A percentile compares a stretch with the other conserved stretches of the same genome.
phyloP scores from a whole-genome alignment of 2,329 filamentous ascomycete genomes.

The Sclerotinia minor region DNA sequence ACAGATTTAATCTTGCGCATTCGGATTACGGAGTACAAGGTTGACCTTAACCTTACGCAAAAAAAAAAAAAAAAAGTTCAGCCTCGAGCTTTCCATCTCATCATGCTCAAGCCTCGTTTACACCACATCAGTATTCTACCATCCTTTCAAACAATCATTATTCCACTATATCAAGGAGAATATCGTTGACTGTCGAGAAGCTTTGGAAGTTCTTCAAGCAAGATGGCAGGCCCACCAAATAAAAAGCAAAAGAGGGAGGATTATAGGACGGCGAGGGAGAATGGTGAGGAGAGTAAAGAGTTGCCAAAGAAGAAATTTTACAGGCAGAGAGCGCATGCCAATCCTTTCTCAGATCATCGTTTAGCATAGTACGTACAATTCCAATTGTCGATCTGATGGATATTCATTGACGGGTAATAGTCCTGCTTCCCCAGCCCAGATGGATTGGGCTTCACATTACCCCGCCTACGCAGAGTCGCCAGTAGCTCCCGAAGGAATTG shows the following conservation, averaged over 20 bases:
- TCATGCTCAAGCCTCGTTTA: slow-evolving; percentile 19
- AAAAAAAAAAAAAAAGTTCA: slow-evolving; percentile 20
- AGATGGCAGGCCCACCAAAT: slow-evolving; percentile 49
- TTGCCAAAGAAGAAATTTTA: slow-evolving; percentile 96
- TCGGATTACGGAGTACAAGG: too few species aligned
- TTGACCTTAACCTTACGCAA: too few species aligned
- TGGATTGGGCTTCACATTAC: slow-evolving; percentile 90
- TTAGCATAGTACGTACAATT: slow-evolving; percentile 72
- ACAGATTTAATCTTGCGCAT: slow-evolving; percentile 9
- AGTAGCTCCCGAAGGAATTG: slow-evolving; percentile 37
- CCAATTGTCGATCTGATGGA: slow-evolving; percentile 20
- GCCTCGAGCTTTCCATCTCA: slow-evolving; percentile 24
- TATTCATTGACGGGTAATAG: slow-evolving; percentile 49
- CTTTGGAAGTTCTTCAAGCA: neutral
- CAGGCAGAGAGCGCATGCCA: slow-evolving; percentile 92
- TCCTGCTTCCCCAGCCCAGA: slow-evolving; percentile 73
- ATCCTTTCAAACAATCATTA: neutral
- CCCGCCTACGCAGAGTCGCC: slow-evolving; percentile 63
- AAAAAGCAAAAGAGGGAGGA: slow-evolving; percentile 67
- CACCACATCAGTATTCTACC: neutral
- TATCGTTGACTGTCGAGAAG: slow-evolving; percentile 15
- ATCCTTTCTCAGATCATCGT: slow-evolving; percentile 93
- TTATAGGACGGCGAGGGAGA: slow-evolving; percentile 58
- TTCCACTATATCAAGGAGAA: neutral
- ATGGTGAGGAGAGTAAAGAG: slow-evolving; percentile 46